phyloP scores from a whole-genome alignment of 1,139 yeast genomes.

The Hemisphaericaspora subhashii region DNA sequence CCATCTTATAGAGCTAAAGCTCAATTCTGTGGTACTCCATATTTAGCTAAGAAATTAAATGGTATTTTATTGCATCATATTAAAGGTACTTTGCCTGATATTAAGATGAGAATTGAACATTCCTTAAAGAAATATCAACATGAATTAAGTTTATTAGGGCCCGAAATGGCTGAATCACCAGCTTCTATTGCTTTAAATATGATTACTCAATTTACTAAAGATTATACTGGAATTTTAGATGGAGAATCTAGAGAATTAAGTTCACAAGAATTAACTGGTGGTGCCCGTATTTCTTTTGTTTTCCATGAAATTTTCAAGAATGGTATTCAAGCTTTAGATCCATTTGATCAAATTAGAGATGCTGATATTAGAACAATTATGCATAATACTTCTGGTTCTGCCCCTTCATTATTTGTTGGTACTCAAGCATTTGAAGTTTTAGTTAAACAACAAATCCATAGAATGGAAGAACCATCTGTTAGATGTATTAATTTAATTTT shows the following conservation, averaged over 20 bases:
- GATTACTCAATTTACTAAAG: slow-evolving; percentile 91
- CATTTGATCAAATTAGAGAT: slow-evolving; percentile 96
- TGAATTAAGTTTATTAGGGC: slow-evolving; percentile 76
- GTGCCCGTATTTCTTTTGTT: slow-evolving; percentile 97
- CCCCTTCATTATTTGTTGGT: slow-evolving; percentile 97
- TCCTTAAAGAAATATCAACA: slow-evolving; percentile 78
- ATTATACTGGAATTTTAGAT: slow-evolving; percentile 85
- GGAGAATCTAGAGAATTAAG: slow-evolving; percentile 93
- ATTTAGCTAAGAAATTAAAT: slow-evolving; percentile 88
- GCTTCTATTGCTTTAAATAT: slow-evolving; percentile 86
- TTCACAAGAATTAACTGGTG: slow-evolving; percentile 86
- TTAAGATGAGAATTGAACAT: slow-evolving; percentile 85
- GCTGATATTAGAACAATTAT: slow-evolving; percentile 96
- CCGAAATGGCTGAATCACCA: slow-evolving; percentile 85
- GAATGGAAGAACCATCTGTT: slow-evolving; percentile 92
- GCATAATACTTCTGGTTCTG: slow-evolving; percentile 96
- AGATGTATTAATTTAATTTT: slow-evolving; percentile 89
- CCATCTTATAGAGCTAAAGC: slow-evolving; percentile 83
- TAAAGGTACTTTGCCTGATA: slow-evolving; percentile 91
- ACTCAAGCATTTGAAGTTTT: slow-evolving; percentile 96
- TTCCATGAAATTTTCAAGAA: slow-evolving; percentile 95
- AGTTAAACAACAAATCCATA: slow-evolving; percentile 89
- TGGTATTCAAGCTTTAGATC: slow-evolving; percentile 91
- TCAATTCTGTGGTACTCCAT: slow-evolving; percentile 93
- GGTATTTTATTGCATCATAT: slow-evolving; percentile 89